Evolutionary conservation across 73 alveolate species (phyloP), one percentile per base, ranked within the genome.

Genomic region (Loxodes magnus): DNA sequence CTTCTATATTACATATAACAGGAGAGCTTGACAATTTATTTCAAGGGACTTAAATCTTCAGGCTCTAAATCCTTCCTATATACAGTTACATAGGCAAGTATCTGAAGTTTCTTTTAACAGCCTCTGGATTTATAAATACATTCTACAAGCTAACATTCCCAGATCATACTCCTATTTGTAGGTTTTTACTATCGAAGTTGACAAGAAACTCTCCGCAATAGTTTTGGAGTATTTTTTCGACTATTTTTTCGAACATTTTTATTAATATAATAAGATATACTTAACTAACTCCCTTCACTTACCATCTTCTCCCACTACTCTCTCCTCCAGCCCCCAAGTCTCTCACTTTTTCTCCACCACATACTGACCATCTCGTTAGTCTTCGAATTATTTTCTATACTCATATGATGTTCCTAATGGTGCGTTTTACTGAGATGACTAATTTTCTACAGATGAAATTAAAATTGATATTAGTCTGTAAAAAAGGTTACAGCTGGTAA

Each of bases 1-100:
- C 86, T 29, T 90, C 95, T 16, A 92, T 52, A 4, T 49, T 44
- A 2, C 84, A 75, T 48, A 73, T 94, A 9, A 93, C 95, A 2
- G 97, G 97, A 9, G 87, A 70, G 49, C 96, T 80, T 34, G 95
- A 77, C 30, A 88, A 57, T 27, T 83, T 64, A 44, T 81, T 67
- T 93, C 97, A 92, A 21, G 99, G 99, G 25, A 92, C 94, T 35
- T 70, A 66, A 20, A 78, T 65, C 6, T 77, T 51, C 48, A 91
- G 82, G 72, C 71, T 87, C 24, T 71, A 67, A 19, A 91, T 84
- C 70, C 71, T 82, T 10, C 95, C 93, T n/a, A 69, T 64, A 84
- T 50, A 70, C 53, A 26, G 84, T 56, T 46, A 58, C 58, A 33
- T 87, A 56, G 12, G 98, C 97, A 5, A 91, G 78, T 55, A 82